Conservation (phyloP, 495 filamentous ascomycete species). For the Lasiosphaeriaceae sp. region DNA sequence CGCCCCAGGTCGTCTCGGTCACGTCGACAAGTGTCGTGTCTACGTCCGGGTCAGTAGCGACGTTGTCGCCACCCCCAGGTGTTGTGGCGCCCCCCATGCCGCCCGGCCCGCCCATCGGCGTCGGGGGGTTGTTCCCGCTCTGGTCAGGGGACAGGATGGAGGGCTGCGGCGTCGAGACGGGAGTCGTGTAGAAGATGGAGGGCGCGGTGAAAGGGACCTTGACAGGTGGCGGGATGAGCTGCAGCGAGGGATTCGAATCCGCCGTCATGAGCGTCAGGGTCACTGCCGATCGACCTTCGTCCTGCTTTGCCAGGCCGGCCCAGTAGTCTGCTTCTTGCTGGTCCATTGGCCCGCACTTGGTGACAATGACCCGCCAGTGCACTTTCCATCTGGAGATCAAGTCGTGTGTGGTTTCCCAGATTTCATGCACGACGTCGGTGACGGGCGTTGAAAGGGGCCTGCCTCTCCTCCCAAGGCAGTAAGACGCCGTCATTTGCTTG, state of each 20-base stretch:
- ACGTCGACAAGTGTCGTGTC: slow-evolving; percentile 74
- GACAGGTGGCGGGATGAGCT: slow-evolving; percentile 52
- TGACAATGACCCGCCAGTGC: slow-evolving; percentile 77
- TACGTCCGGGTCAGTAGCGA: slow-evolving; percentile 54
- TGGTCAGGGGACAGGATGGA: slow-evolving; percentile 54
- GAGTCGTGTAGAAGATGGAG: slow-evolving; percentile 45
- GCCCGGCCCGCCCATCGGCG: slow-evolving; percentile 28
- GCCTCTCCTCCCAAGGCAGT: slow-evolving; percentile 67
- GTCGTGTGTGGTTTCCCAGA: slow-evolving; percentile 80
- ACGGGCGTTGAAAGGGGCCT: slow-evolving; percentile 52
- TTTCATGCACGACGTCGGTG: slow-evolving; percentile 65
- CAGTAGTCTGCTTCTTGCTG: slow-evolving; percentile 67
- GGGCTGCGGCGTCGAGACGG: slow-evolving; percentile 55
- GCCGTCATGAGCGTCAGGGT: slow-evolving; percentile 61
- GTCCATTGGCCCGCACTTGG: slow-evolving; percentile 68
- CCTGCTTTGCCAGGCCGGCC: slow-evolving; percentile 39
- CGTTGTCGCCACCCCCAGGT: slow-evolving; percentile 40
- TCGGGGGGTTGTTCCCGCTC: slow-evolving; percentile 44
- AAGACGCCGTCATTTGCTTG: slow-evolving; percentile 73
- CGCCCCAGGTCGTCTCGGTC: slow-evolving; percentile 77
- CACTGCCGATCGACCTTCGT: slow-evolving; percentile 40
- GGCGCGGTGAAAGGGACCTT: slow-evolving; percentile 38
- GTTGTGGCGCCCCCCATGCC: slow-evolving; percentile 51
- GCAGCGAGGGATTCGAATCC: slow-evolving; percentile 62
- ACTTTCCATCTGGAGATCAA: slow-evolving; percentile 67